phyloP scores from a whole-genome alignment of 257 asterid genomes.

The Oldenlandia corymbosa region DNA sequence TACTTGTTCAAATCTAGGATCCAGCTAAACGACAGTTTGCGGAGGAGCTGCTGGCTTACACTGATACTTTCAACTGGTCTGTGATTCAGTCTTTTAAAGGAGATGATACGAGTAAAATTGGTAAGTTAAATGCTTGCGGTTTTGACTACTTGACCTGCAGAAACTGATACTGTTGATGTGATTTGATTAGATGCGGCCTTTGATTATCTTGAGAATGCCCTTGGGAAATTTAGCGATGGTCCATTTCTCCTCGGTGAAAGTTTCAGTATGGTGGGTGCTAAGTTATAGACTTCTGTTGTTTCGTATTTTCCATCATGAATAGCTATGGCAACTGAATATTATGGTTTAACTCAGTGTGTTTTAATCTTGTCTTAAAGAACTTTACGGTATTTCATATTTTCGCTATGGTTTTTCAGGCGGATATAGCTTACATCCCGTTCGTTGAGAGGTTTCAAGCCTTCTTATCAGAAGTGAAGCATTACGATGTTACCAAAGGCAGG shows the following conservation, averaged over 20 bases:
- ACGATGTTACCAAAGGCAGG: constrained; percentile 54
- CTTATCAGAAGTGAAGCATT: constrained; percentile 47
- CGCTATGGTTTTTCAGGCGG: constrained; percentile 43
- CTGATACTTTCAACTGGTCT: constrained; percentile 45
- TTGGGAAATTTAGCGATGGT: constrained; percentile 62
- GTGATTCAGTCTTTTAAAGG: constrained; percentile 48
- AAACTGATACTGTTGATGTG: constrained; percentile 7
- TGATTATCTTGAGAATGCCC: constrained; percentile 61
- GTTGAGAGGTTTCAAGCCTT: constrained; percentile 60
- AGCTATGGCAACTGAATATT: not conserved
- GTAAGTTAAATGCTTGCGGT: constrained; percentile 26
- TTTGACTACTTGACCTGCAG: not conserved
- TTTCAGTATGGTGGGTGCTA: constrained; percentile 62
- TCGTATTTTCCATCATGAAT: not conserved
- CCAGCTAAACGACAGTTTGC: constrained; percentile 47
- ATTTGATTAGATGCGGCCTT: constrained; percentile 47
- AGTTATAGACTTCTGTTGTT: not conserved
- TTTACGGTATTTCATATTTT: not conserved
- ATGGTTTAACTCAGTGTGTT: not conserved
- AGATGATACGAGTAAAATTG: constrained; percentile 33
- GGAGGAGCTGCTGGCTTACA: constrained; percentile 51
- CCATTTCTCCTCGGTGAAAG: constrained; percentile 79
- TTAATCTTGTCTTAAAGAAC: not conserved
- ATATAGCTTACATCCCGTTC: constrained; percentile 69
- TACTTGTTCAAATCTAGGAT: too few relatives aligned